Conservation (phyloP, 169 alveolate genomes). For the Plasmodium adleri region DNA sequence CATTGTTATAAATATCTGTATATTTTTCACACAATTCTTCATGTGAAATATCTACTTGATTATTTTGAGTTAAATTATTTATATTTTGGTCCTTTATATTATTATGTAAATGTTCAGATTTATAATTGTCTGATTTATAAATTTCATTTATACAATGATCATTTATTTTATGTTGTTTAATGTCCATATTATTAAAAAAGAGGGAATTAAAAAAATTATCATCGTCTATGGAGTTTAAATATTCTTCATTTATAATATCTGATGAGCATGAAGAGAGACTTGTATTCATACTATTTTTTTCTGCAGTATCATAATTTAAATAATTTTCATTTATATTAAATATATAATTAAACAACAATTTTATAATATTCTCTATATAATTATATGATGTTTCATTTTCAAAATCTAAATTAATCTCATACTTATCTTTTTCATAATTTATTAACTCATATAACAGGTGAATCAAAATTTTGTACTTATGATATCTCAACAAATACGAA, state of each 20-base stretch:
- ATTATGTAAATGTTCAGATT: neutral
- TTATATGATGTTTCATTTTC: slow-evolving; percentile 63
- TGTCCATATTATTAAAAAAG: neutral
- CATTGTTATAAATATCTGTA: neutral
- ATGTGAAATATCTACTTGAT: neutral
- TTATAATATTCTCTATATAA: slow-evolving; percentile 26
- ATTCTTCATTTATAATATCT: slow-evolving; percentile 33
- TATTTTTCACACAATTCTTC: too few relatives aligned
- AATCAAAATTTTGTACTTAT: slow-evolving; percentile 16
- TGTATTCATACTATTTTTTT: neutral
- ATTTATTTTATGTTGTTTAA: neutral
- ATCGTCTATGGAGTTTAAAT: slow-evolving; percentile 25
- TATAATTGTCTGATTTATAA: neutral
- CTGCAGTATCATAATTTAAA: neutral
- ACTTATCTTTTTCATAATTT: slow-evolving; percentile 49
- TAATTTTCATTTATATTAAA: slow-evolving; percentile 44
- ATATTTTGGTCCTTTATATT: neutral
- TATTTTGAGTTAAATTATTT: neutral
- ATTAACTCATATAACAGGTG: slow-evolving; percentile 43
- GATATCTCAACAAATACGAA: slow-evolving; percentile 39
- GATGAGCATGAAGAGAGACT: slow-evolving; percentile 47
- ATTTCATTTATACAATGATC: neutral
- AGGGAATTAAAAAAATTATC: slow-evolving; percentile 9
- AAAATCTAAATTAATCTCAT: slow-evolving; percentile 16
- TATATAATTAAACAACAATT: slow-evolving; percentile 52